phyloP scores from a whole-genome alignment of 1,284 basidiomycete genomes.

The Leucoagaricus sp. region DNA sequence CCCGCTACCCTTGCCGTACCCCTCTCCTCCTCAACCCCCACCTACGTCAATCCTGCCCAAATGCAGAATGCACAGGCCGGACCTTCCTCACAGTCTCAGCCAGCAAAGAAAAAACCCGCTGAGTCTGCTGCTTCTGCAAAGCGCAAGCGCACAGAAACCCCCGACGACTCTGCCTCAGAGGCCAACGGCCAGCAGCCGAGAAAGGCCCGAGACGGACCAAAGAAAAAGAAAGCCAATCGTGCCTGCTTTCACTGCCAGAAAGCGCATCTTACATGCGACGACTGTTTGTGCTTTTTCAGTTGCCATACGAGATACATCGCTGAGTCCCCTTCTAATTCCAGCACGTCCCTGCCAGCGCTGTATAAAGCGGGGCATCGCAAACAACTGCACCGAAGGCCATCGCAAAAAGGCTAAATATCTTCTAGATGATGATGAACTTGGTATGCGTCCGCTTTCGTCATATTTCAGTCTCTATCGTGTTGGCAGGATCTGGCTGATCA shows the following conservation, averaged over 20 bases:
- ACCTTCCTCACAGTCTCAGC: slow-evolving; percentile 33
- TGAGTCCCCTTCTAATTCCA: slow-evolving; percentile 33
- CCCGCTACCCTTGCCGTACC: slow-evolving; percentile 24
- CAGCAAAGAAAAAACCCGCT: slow-evolving; percentile 38
- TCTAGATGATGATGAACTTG: slow-evolving; percentile 88
- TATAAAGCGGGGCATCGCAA: slow-evolving; percentile 89
- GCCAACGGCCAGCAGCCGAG: slow-evolving; percentile 32
- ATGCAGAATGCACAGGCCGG: slow-evolving; percentile 38
- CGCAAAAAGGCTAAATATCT: slow-evolving; percentile 99
- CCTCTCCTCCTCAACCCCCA: slow-evolving; percentile 21
- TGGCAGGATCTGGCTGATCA: slow-evolving; percentile 30
- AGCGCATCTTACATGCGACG: slow-evolving; percentile 96
- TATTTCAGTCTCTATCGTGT: slow-evolving; percentile 17
- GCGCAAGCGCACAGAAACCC: slow-evolving; percentile 47
- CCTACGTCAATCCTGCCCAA: slow-evolving; percentile 33
- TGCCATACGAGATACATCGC: slow-evolving; percentile 20
- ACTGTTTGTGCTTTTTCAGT: slow-evolving; percentile 61
- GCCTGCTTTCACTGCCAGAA: slow-evolving; percentile 96
- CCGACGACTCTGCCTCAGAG: slow-evolving; percentile 47
- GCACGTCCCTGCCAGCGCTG: slow-evolving; percentile 95
- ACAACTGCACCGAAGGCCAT: slow-evolving; percentile 90
- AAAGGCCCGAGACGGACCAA: slow-evolving; percentile 69
- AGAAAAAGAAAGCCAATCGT: slow-evolving; percentile 91
- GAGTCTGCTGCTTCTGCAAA: slow-evolving; percentile 29
- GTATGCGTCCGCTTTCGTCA: slow-evolving; percentile 45